These are phyloP conservation scores for Lunasporangiospora selenospora DNA, from an alignment of 192 early-diverging fungal genomes.

Conservation along the genomic window DNA sequence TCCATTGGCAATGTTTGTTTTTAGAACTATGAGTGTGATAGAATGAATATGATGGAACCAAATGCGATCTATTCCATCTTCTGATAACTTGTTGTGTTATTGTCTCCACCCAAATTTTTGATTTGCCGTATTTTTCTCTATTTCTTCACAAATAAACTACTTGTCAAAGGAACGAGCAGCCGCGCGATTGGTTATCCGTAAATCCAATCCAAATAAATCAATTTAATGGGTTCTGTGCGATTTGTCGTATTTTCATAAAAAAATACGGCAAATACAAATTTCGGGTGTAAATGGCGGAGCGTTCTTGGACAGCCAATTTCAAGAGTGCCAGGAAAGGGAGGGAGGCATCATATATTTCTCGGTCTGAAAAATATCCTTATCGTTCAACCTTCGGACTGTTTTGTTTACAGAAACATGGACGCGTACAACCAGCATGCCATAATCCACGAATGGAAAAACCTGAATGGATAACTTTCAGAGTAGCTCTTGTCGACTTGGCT, in stretches of 20 bases:
- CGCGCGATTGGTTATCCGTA: constrained; percentile 3
- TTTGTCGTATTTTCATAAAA: too few relatives aligned
- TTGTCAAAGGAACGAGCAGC: constrained; percentile 2
- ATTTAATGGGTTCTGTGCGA: too few relatives aligned
- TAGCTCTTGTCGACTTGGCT: constrained; percentile 3
- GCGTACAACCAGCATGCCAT: constrained; percentile 8
- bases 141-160: constrained; percentile 7
- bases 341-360: constrained; percentile 15
- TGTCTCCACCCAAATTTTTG: too few relatives aligned
- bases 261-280: too few relatives aligned
- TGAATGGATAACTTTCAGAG: background rate
- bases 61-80: constrained; percentile 6
- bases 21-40: constrained; percentile 18
- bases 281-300: too few relatives aligned
- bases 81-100: too few relatives aligned
- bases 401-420: constrained; percentile 12
- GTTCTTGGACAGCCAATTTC: too few relatives aligned
- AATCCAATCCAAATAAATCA: constrained; percentile 1
- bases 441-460: constrained; percentile 6
- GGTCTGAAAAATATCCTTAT: constrained; percentile 5
- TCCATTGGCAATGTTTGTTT: constrained; percentile 21
- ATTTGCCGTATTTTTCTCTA: too few relatives aligned
- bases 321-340: too few relatives aligned
- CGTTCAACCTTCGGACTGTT: constrained; percentile 9
- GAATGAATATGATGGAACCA: constrained; percentile 12